A percentile compares a stretch with the other conserved stretches of the same genome.
phyloP scores from a whole-genome alignment of 768 basidiomycete genomes.

The Suillus subalutaceus region DNA sequence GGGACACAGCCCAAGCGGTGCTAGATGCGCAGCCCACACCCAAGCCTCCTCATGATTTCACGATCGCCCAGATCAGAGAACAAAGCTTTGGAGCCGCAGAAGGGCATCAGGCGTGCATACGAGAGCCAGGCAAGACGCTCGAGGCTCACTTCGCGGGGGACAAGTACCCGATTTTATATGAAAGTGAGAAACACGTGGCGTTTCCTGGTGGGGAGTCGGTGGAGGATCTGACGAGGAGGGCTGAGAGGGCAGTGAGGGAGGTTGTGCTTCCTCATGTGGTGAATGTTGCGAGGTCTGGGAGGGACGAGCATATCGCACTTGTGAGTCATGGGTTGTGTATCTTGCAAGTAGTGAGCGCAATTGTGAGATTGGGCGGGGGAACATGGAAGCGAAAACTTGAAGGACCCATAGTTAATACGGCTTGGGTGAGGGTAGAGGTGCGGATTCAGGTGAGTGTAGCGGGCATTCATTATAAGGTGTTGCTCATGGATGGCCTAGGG shows the following conservation, averaged over 20 bases:
- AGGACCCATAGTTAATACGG: conserved; percentile 60
- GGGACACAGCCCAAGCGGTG: conserved; percentile 62
- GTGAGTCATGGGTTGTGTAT: conserved; percentile 82
- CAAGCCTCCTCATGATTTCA: conserved; percentile 49
- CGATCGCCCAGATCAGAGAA: conserved; percentile 51
- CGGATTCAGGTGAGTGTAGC: conserved; percentile 44
- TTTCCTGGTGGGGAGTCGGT: conserved; percentile 75
- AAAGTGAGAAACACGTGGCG: conserved; percentile 35
- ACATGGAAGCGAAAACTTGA: conserved; percentile 13
- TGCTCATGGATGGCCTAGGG: conserved; percentile 27
- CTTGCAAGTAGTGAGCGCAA: conserved; percentile 53
- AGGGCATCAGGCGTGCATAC: conserved; percentile 49
- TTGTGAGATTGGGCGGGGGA: conserved; percentile 45
- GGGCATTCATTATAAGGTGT: not conserved
- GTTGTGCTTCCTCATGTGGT: conserved; percentile 56
- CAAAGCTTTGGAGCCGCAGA: conserved; percentile 74
- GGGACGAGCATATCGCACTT: conserved; percentile 54
- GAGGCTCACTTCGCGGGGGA: conserved; percentile 54
- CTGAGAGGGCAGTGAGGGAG: conserved; percentile 51
- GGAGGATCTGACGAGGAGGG: conserved; percentile 61
- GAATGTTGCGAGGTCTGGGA: conserved; percentile 42
- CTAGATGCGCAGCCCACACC: conserved; percentile 48
- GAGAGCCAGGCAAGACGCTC: conserved; percentile 32
- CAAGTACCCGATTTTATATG: conserved; percentile 52
- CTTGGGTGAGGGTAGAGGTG: conserved; percentile 62